phyloP scores from a whole-genome alignment of 352 stramenopile genomes.

The Globisporangium sylvaticum region DNA sequence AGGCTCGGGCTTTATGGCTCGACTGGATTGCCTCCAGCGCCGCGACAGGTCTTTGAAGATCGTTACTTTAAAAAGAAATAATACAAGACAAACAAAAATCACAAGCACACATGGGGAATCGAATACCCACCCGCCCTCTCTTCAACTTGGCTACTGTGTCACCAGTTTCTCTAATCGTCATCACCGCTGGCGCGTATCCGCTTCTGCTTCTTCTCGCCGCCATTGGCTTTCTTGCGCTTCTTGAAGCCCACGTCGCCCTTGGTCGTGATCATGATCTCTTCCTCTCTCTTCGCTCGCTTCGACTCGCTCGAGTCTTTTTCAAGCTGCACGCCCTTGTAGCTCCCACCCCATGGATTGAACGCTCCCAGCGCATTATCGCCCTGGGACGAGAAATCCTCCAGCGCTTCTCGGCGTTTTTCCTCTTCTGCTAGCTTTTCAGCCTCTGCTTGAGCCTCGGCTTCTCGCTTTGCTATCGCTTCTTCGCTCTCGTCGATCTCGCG shows the following conservation, averaged over 20 bases:
- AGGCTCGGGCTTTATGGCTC: not conserved
- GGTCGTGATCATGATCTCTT: constrained; percentile 49
- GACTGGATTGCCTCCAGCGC: not conserved
- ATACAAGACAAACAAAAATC: constrained; percentile 11
- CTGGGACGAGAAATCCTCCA: constrained; percentile 64
- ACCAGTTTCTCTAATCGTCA: constrained; percentile 25
- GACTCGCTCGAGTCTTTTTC: constrained; percentile 27
- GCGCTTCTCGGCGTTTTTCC: constrained; percentile 46
- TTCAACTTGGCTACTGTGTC: not conserved
- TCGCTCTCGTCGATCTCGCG: constrained; percentile 71
- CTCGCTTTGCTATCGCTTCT: constrained; percentile 50
- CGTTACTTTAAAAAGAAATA: constrained; percentile 21
- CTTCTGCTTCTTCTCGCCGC: constrained; percentile 52
- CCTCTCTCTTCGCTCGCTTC: constrained; percentile 26
- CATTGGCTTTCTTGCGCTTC: constrained; percentile 37
- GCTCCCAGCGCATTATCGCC: constrained; percentile 73
- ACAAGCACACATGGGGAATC: not conserved
- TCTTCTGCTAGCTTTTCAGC: constrained; percentile 36
- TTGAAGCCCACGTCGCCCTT: constrained; percentile 68
- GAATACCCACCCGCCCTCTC: constrained; percentile 1
- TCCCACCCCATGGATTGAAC: constrained; percentile 81
- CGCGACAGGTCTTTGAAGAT: not conserved
- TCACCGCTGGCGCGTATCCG: constrained; percentile 59
- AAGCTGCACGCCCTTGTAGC: constrained; percentile 78
- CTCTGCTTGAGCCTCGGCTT: constrained; percentile 40